Evolutionary conservation across 106 monocot species (phyloP).

Genomic region (Triglochin maritima): DNA sequence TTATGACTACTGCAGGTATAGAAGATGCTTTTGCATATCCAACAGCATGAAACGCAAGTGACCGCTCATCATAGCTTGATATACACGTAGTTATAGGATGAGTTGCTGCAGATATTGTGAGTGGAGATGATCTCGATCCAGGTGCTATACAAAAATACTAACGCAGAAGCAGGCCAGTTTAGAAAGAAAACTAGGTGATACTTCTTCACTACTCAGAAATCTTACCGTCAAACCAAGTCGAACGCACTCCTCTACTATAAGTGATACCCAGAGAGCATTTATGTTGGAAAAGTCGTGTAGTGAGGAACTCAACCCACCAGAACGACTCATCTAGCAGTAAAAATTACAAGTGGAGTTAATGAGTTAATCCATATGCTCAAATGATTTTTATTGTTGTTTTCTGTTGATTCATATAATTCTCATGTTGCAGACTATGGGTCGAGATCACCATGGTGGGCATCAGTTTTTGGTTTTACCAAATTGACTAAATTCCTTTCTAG

Average conservation of each 20-base stretch:
- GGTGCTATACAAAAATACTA: slow-evolving; percentile 99
- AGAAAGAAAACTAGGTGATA: slow-evolving; percentile 6
- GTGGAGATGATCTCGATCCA: slow-evolving; percentile 96
- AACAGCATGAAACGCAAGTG: slow-evolving; percentile 89
- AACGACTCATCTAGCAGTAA: slow-evolving; percentile 25
- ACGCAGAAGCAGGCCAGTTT: slow-evolving; percentile 20
- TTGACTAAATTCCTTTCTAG: too few species aligned
- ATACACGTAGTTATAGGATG: slow-evolving; percentile 73
- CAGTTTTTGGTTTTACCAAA: too few species aligned
- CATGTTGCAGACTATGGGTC: too few species aligned
- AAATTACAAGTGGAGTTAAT: slow-evolving; percentile 1
- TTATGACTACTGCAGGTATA: slow-evolving; percentile 81
- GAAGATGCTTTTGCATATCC: slow-evolving; percentile 68
- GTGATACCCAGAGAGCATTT: slow-evolving; percentile 77
- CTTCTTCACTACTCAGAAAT: neutral
- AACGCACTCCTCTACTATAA: slow-evolving; percentile 89
- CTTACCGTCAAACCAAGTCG: slow-evolving; percentile 82
- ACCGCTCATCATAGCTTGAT: slow-evolving; percentile 91
- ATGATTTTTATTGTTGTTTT: neutral
- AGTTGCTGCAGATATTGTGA: slow-evolving; percentile 61
- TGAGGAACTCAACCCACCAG: slow-evolving; percentile 16
- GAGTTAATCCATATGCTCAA: neutral
- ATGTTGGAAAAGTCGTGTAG: slow-evolving; percentile 56
- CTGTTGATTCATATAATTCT: neutral
- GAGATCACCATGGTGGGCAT: too few species aligned